Conservation (phyloP, 2,329 filamentous ascomycete species). For the Hymenoscyphus scutula region DNA sequence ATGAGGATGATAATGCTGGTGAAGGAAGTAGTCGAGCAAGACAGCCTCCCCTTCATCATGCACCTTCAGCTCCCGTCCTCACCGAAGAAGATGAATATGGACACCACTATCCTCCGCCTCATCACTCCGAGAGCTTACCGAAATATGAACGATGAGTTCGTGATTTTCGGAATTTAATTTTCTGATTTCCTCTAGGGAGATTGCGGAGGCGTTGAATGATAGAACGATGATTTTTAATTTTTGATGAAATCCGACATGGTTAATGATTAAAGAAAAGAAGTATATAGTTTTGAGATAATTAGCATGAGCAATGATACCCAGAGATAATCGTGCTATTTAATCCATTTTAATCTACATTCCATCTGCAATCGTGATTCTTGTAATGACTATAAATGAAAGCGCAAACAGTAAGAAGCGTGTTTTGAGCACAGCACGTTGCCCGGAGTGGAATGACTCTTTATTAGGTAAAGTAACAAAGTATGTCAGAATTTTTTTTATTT, state of each 20-base stretch:
- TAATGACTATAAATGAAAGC: no score
- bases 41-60: constrained; percentile 20
- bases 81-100: constrained; percentile 53
- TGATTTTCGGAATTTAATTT: neutral
- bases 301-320: constrained; percentile 5
- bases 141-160: constrained; percentile 33
- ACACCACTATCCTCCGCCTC: constrained; percentile 24
- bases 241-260: neutral
- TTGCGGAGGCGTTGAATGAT: neutral
- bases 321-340: neutral
- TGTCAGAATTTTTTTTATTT: no score
- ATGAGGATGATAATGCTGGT: constrained; percentile 39
- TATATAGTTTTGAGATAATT: neutral
- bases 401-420: no score
- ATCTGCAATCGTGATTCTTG: no score
- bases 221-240: constrained; percentile 1
- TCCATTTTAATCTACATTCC: no score
- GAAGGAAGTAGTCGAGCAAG: constrained; percentile 28
- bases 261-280: neutral
- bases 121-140: constrained; percentile 30
- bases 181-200: neutral
- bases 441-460: no score
- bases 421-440: no score
- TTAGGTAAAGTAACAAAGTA: no score
- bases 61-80: constrained; percentile 59